Evolutionary conservation across 768 basidiomycete genomes (phyloP).

Genomic region (Lentinula edodes): DNA sequence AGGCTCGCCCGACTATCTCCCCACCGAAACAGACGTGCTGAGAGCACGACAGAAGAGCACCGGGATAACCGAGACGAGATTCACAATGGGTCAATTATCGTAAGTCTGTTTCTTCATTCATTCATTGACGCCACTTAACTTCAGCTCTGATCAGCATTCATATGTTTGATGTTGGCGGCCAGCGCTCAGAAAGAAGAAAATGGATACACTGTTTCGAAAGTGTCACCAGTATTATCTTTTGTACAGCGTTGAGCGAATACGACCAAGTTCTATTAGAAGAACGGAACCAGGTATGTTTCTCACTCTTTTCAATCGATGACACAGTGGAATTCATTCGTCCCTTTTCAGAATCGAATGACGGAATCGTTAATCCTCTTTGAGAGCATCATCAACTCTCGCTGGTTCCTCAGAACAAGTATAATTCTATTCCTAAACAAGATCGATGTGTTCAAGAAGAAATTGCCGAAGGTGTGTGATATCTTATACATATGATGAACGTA

Average conservation of each 20-base stretch:
- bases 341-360: constrained; percentile 61
- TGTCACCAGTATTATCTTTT: constrained; percentile 71
- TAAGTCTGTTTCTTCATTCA: constrained; percentile 22
- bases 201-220: constrained; percentile 52
- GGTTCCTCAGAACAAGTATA: constrained; percentile 65
- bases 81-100: constrained; percentile 63
- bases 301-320: constrained; percentile 3
- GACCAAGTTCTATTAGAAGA: constrained; percentile 68
- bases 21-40: constrained; percentile 82
- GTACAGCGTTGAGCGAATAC: constrained; percentile 68
- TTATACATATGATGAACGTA: background rate
- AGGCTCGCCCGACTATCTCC: constrained; percentile 73
- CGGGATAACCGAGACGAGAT: constrained; percentile 87
- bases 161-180: constrained; percentile 74
- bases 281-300: constrained; percentile 50
- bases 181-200: constrained; percentile 41
- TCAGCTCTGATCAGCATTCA: constrained; percentile 29
- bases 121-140: background rate
- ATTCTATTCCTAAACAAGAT: constrained; percentile 72
- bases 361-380: constrained; percentile 75
- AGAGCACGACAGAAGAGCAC: constrained; percentile 86
- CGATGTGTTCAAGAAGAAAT: constrained; percentile 71
- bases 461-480: constrained; percentile 22
- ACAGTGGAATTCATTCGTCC: background rate
- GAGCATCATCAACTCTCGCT: constrained; percentile 72